Conservation (phyloP, 805 yeast genomes). For the Nakazawaea ambrosiae region DNA sequence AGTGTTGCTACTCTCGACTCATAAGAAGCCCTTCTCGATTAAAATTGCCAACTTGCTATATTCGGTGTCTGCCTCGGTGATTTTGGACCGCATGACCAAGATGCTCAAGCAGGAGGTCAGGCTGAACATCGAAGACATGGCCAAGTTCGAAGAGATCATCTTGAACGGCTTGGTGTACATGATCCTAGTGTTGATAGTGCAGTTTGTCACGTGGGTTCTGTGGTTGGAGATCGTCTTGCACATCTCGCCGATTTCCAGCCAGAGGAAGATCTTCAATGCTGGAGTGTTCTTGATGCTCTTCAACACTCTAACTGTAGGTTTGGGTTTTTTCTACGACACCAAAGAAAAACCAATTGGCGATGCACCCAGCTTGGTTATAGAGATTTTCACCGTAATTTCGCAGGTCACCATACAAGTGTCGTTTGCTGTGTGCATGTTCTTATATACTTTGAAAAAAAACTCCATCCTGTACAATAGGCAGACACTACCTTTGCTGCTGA, state of each 20-base stretch:
- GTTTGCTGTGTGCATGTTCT: slow-evolving; percentile 2
- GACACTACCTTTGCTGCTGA: slow-evolving; percentile 39
- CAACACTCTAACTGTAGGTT: slow-evolving; percentile 19
- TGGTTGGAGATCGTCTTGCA: slow-evolving; percentile 46
- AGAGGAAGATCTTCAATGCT: slow-evolving; percentile 20
- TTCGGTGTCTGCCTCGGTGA: slow-evolving; percentile 47
- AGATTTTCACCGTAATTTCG: slow-evolving; percentile 2
- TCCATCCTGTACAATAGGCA: slow-evolving; percentile 35
- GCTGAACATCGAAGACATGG: slow-evolving; percentile 45
- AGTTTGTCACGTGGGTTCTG: slow-evolving; percentile 41
- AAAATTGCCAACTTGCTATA: slow-evolving; percentile 50
- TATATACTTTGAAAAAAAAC: slow-evolving; percentile 13
- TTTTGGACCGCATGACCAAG: slow-evolving; percentile 37
- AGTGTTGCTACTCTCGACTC: slow-evolving; percentile 46
- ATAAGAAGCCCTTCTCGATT: slow-evolving; percentile 51
- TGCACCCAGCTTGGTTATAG: background rate
- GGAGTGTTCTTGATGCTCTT: slow-evolving; percentile 27
- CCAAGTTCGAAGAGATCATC: slow-evolving; percentile 29
- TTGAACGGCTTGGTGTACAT: slow-evolving; percentile 30
- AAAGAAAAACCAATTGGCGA: background rate
- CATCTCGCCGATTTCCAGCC: slow-evolving; percentile 16
- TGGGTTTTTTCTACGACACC: slow-evolving; percentile 13
- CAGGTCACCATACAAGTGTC: slow-evolving; percentile 7
- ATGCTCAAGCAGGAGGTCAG: slow-evolving; percentile 44
- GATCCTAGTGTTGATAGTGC: slow-evolving; percentile 33